These are phyloP conservation scores for Mycena latifolia DNA, from an alignment of 768 basidiomycete species.

Conservation along the genomic window DNA sequence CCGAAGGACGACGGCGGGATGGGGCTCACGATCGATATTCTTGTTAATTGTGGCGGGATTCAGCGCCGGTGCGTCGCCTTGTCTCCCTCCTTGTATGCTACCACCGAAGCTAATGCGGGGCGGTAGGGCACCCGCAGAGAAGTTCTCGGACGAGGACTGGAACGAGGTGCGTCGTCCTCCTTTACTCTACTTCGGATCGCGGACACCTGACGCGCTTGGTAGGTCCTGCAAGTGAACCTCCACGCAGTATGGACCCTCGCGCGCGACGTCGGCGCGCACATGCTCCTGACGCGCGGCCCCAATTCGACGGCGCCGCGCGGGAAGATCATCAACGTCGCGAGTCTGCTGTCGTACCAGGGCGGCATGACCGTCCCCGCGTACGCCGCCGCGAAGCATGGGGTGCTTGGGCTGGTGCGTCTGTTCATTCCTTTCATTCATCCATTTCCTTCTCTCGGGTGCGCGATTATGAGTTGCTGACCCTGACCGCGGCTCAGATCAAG, in stretches of 20 bases:
- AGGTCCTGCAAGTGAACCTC: constrained; percentile 58
- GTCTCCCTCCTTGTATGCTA: too few species aligned
- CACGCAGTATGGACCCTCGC: constrained; percentile 59
- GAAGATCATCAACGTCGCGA: constrained; percentile 65
- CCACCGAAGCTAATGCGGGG: neutral
- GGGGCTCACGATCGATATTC: constrained; percentile 52
- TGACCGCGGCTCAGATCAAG: constrained; percentile 29
- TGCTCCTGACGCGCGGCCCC: constrained; percentile 51
- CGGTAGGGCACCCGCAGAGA: constrained; percentile 45
- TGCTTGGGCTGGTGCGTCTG: constrained; percentile 46
- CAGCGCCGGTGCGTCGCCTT: constrained; percentile 42
- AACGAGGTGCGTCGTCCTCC: too few species aligned
- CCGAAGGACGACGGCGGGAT: constrained; percentile 15
- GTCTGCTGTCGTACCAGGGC: constrained; percentile 48
- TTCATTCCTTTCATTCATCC: too few species aligned
- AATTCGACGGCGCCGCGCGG: constrained; percentile 41
- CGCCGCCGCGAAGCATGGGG: constrained; percentile 60
- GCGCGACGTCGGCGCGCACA: constrained; percentile 59
- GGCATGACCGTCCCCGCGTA: constrained; percentile 62
- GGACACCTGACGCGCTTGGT: neutral
- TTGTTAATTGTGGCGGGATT: constrained; percentile 63
- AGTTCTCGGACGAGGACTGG: constrained; percentile 63
- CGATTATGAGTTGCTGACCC: constrained; percentile 2
- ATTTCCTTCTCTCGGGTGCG: neutral
- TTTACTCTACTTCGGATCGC: too few species aligned